Conservation (phyloP, 2,329 filamentous ascomycete genomes). For the Pestalotiopsis sp. region DNA sequence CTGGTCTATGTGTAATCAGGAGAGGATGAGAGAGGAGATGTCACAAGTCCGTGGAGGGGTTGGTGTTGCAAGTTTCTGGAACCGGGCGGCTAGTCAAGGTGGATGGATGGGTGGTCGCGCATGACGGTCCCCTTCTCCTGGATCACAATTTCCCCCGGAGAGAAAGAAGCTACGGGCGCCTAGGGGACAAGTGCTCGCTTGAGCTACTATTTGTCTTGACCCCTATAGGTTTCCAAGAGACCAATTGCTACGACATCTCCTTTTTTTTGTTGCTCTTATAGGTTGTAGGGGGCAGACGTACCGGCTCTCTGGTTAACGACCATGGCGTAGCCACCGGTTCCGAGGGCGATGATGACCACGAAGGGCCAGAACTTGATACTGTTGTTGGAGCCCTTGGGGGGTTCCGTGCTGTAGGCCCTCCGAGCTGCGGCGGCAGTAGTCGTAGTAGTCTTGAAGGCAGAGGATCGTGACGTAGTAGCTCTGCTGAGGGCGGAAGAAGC, state of each 20-base stretch:
- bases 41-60: background rate
- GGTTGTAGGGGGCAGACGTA: conserved; percentile 30
- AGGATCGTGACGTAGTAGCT: conserved; percentile 6
- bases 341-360: conserved; percentile 49
- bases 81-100: background rate
- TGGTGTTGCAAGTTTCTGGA: background rate
- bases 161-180: background rate
- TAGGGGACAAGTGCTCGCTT: background rate
- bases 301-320: conserved; percentile 53
- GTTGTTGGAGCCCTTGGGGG: conserved; percentile 35
- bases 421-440: conserved; percentile 9
- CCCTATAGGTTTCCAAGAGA: background rate
- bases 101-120: background rate
- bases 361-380: conserved; percentile 63
- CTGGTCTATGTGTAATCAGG: background rate
- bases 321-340: conserved; percentile 51
- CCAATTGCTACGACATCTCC: background rate
- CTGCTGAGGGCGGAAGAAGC: conserved; percentile 6
- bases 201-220: background rate
- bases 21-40: background rate
- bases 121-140: background rate
- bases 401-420: conserved; percentile 45
- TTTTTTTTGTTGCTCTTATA: background rate
- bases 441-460: background rate
- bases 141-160: background rate